These are phyloP conservation scores for Eucalyptus pauciflora DNA, from an alignment of 345 rosid genomes.

Conservation along the genomic window DNA sequence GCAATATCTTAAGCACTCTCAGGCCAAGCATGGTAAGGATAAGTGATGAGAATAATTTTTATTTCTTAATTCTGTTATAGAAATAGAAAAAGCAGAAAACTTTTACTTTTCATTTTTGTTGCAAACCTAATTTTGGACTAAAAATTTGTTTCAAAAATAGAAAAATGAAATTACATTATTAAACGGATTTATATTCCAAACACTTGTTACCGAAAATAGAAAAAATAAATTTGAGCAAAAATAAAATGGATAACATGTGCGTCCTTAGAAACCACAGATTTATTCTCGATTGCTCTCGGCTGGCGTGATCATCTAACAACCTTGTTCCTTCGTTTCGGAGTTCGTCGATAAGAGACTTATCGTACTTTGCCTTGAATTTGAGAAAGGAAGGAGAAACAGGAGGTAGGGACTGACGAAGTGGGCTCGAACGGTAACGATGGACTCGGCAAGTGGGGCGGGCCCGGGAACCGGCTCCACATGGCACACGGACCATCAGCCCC, in stretches of 20 bases:
- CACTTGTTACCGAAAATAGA: fast-evolving
- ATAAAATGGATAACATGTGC: too few species aligned
- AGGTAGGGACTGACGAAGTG: not conserved
- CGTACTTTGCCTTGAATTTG: not conserved
- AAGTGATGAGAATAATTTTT: too few species aligned
- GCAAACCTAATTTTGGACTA: too few species aligned
- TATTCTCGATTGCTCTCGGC: not conserved
- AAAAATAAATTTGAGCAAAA: too few species aligned
- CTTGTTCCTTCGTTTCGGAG: not conserved
- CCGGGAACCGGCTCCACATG: not conserved
- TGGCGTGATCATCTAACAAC: not conserved
- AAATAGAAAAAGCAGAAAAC: fast-evolving
- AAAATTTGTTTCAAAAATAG: too few species aligned
- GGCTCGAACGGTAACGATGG: not conserved
- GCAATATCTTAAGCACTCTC: not conserved
- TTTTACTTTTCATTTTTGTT: too few species aligned
- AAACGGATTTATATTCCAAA: fast-evolving
- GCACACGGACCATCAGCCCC: not conserved
- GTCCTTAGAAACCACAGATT: fast-evolving
- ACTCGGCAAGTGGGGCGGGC: not conserved
- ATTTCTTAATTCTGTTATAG: too few species aligned
- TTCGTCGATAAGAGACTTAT: not conserved
- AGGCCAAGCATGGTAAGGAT: fast-evolving
- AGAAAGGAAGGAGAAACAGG: not conserved
- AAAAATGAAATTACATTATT: fast-evolving